A percentile compares a stretch with the other conserved stretches of the same genome.
phyloP scores from a whole-genome alignment of 208 protist genomes.

The Wallacemonas rigidus region DNA sequence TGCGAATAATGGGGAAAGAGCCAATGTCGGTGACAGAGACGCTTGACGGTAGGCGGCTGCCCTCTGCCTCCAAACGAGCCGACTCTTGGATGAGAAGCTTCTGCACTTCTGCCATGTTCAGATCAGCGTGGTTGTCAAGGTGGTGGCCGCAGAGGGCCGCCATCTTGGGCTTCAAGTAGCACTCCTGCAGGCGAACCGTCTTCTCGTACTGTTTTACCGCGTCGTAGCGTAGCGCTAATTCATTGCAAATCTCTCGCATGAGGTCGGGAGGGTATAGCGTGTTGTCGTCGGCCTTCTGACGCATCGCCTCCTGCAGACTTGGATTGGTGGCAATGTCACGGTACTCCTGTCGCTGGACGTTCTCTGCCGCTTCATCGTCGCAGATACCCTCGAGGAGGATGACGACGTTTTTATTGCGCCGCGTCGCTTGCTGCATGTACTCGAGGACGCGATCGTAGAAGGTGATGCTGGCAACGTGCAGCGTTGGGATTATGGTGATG shows the following conservation, averaged over 20 bases:
- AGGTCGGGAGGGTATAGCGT: conserved; percentile 68
- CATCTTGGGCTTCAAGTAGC: conserved; percentile 90
- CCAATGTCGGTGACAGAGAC: conserved; percentile 71
- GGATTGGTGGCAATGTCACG: conserved; percentile 52
- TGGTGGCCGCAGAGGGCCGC: conserved; percentile 70
- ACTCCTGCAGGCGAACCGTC: conserved; percentile 84
- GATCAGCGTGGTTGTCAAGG: conserved; percentile 81
- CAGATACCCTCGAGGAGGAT: conserved; percentile 91
- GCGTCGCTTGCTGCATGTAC: conserved; percentile 80
- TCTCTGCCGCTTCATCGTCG: conserved; percentile 69
- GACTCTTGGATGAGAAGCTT: conserved; percentile 64
- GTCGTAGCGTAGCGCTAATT: conserved; percentile 75
- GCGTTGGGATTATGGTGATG: conserved; percentile 85
- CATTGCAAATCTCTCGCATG: conserved; percentile 78
- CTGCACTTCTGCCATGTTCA: conserved; percentile 84
- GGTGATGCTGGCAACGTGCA: conserved; percentile 79
- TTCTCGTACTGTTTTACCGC: conserved; percentile 42
- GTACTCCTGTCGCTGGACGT: conserved; percentile 85
- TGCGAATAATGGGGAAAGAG: conserved; percentile 63
- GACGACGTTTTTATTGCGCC: conserved; percentile 56
- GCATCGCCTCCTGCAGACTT: conserved; percentile 54
- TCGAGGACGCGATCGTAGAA: conserved; percentile 89
- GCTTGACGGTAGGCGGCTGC: conserved; percentile 44
- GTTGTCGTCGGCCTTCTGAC: conserved; percentile 76
- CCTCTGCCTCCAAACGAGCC: conserved; percentile 36